Base-by-base conservation (phyloP, 1,284 basidiomycete genomes). In the Boletus semigastroideus region DNA sequence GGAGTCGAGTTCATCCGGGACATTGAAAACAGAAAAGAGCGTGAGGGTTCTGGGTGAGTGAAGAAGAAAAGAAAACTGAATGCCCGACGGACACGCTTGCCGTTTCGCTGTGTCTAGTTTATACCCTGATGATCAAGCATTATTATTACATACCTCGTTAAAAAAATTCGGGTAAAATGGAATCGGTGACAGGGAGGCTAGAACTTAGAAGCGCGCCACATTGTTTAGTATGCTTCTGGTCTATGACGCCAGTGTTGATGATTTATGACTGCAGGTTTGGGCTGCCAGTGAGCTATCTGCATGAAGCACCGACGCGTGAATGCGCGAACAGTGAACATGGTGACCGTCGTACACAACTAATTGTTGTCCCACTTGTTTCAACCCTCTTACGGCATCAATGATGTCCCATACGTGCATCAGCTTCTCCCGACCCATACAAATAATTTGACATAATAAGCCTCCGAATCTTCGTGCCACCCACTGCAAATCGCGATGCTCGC, bases 401-500 rank as follows among this genome's bases (percentile, higher is more conserved):
- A n/a, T n/a, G n/a, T n/a, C n/a, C 22, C 22, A 22, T 22, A 22
- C 22, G 22, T 5, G 22, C 22, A 22, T 22, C 22, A 22, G 22
- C 22, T 22, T 22, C 22, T 22, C 22, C 22, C 22, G 22, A 22
- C 22, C 22, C 22, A 22, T 22, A 22, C 22, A 22, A n/a, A n/a
- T n/a, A n/a, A n/a, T n/a, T n/a, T n/a, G n/a, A n/a, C n/a, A n/a
- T n/a, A n/a, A n/a, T n/a, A n/a, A n/a, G n/a, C n/a, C n/a, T n/a
- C n/a, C n/a, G n/a, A n/a, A n/a, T n/a, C n/a, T n/a, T n/a, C n/a
- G n/a, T n/a, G n/a, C n/a, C n/a, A n/a, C 25, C 19, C 46, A 42
- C 10, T 3, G 13, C n/a, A 12, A 8, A 31, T 17, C 20, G 27
- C 31, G 31, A 68, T 68, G 64, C 19, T 64, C 5, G 31, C 42